phyloP scores from a whole-genome alignment of 2,329 filamentous ascomycete genomes.

The Paracorniculantispora psalliotae region DNA sequence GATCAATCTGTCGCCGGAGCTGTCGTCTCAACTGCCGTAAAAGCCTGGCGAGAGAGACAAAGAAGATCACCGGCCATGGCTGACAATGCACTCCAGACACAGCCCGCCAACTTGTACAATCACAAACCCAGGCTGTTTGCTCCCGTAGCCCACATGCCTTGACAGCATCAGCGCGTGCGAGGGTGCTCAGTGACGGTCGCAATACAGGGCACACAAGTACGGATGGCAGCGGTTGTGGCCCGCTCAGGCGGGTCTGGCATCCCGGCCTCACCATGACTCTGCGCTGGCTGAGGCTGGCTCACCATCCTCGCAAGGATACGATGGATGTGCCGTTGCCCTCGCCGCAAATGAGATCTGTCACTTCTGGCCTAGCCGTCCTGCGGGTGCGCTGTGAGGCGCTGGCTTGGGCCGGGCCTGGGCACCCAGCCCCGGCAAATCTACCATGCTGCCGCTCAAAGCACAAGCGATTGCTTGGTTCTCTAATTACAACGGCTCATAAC shows the following conservation, averaged over 20 bases:
- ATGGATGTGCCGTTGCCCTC: constrained; percentile 15
- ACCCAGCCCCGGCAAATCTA: background rate
- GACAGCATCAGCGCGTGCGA: background rate
- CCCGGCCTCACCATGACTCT: constrained; percentile 19
- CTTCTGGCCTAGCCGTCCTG: background rate
- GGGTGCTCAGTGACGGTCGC: background rate
- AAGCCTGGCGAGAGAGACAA: background rate
- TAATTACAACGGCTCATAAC: background rate
- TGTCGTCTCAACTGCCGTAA: background rate
- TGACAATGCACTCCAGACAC: background rate
- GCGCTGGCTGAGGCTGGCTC: constrained; percentile 1
- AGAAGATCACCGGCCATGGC: background rate
- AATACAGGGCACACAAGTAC: background rate
- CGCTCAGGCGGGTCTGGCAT: constrained; percentile 21
- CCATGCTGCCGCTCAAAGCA: background rate
- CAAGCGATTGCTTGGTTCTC: background rate
- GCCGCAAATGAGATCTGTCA: constrained; percentile 25
- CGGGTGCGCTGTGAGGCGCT: background rate
- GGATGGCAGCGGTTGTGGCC: constrained; percentile 13
- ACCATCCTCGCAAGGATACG: constrained; percentile 8
- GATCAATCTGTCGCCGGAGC: background rate
- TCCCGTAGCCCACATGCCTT: background rate
- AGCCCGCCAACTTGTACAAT: background rate
- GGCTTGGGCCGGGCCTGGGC: background rate
- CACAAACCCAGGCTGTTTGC: background rate